Evolutionary conservation across 345 rosid species (phyloP), one percentile per base, ranked within the genome.

Genomic region (Euphorbia tirucalli): DNA sequence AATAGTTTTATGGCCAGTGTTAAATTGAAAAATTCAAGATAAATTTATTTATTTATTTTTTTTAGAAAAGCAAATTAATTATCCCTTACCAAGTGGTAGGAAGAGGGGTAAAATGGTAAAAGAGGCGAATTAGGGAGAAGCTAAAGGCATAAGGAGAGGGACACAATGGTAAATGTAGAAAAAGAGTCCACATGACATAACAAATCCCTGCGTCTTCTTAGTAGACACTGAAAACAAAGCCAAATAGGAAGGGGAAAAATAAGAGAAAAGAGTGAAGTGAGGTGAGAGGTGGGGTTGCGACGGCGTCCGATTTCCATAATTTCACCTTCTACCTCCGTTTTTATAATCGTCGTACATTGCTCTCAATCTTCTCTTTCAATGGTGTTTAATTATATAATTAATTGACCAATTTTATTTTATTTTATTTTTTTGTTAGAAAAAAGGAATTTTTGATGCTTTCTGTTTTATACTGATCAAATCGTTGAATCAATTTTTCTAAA

Each of bases 381-480:
- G 22, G 35, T 31, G 55, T 27, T 28, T 59, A 13, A 15, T 59
- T 30, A 0, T 13, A 31, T 25, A 58, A 43, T 68, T 69, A 31
- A 55, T 62, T 61, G 32, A 41, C 73, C 69, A 37, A 39, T 22
- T 10, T 3, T 14, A 8, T 37, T 39, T 43, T 7, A 32, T 74
- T 58, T n/a, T n/a, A n/a, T n/a, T n/a, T n/a, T n/a, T n/a, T n/a
- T n/a, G n/a, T n/a, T n/a, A n/a, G n/a, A n/a, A n/a, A n/a, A 27
- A 61, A 52, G 65, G 71, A 13, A 3, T 37, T 65, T 13, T 41
- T 66, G 19, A 11, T 65, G 52, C 32, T 74, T 35, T 39, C 46
- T 49, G 16, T 18, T 49, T 46, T 43, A 10, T 66, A 70, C 64
- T 30, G 67, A 61, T 73, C 39, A 59, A 57, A 55, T 22, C 9